These are phyloP conservation scores for Stentor roeselii DNA, from an alignment of 73 alveolate species.

Conservation along the genomic window DNA sequence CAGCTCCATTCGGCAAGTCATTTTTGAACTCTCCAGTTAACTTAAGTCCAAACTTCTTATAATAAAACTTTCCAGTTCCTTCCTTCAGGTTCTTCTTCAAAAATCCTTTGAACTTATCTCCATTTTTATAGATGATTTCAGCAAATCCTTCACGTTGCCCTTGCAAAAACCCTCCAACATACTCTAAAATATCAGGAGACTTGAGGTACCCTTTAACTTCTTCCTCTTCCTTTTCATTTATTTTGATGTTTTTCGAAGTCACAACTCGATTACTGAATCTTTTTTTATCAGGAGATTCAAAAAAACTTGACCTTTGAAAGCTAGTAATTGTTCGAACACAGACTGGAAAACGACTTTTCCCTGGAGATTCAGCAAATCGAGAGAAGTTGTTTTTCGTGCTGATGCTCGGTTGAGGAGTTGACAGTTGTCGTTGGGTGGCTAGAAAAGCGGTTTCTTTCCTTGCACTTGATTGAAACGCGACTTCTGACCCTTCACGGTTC, in stretches of 20 bases:
- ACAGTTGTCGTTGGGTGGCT: neutral
- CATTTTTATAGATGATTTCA: conserved; percentile 27
- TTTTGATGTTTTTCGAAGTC: neutral
- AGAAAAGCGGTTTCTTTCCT: neutral
- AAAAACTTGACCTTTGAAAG: neutral
- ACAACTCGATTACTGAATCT: too few species aligned
- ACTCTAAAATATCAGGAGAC: neutral
- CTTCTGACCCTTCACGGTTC: neutral
- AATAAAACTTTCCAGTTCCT: conserved; percentile 19
- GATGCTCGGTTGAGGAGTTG: neutral
- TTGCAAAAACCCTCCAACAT: neutral
- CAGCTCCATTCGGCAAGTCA: neutral
- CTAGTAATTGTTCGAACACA: neutral
- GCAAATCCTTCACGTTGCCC: conserved; percentile 25
- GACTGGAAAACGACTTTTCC: neutral
- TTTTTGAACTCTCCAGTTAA: neutral
- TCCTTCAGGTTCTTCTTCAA: conserved; percentile 21
- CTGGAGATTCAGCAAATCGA: neutral
- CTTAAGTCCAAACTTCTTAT: neutral
- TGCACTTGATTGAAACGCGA: neutral
- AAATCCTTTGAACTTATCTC: conserved; percentile 12
- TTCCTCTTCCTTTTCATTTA: neutral
- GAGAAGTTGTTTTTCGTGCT: neutral
- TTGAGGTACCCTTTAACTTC: neutral
- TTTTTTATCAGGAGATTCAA: too few species aligned